phyloP scores from a whole-genome alignment of 768 basidiomycete genomes.

The Xanthoconium purpureum region DNA sequence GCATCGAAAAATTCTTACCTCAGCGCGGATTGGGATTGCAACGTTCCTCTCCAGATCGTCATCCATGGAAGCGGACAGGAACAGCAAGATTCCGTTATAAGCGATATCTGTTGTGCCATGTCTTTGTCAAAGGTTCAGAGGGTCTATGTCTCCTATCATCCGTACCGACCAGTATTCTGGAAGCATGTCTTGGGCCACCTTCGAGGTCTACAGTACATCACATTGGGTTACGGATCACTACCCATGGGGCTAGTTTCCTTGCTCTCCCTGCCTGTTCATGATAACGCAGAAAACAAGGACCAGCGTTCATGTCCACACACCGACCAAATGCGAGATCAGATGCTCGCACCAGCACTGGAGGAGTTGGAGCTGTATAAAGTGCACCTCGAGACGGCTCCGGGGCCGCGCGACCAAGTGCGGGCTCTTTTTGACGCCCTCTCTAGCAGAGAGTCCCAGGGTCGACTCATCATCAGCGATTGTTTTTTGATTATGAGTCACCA shows the following conservation, averaged over 20 bases:
- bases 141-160: not conserved
- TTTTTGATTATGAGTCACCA: no score
- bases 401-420: no score
- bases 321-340: not conserved
- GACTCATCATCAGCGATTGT: no score
- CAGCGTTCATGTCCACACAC: no score
- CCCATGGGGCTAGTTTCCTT: not conserved
- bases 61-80: no score
- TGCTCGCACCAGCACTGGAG: slow-evolving; percentile 7
- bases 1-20: no score
- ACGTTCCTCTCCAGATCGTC: not conserved
- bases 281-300: not conserved
- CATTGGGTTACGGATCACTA: not conserved
- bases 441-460: no score
- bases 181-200: not conserved
- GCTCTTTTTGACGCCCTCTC: no score
- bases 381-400: no score
- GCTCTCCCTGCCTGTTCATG: not conserved
- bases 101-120: not conserved
- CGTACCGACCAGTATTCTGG: not conserved
- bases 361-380: not conserved
- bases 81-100: no score
- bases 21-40: not conserved
- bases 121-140: not conserved
- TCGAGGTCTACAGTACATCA: not conserved